Evolutionary conservation across 1,284 basidiomycete species (phyloP).

Genomic region (Ustilago vetiveriae): DNA sequence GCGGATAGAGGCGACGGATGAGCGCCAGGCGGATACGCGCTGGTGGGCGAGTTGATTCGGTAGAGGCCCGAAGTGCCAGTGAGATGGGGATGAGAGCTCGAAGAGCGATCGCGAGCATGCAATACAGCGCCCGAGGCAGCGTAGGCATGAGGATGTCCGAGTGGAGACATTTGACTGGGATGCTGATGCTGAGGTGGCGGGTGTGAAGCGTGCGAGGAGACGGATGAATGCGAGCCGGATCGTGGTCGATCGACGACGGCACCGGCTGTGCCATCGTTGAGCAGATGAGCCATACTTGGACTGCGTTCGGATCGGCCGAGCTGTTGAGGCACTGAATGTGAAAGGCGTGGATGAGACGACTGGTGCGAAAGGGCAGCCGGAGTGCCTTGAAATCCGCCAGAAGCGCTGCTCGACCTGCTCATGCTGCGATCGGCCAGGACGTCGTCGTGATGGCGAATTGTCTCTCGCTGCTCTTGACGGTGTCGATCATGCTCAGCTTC

Average conservation of each 20-base stretch:
- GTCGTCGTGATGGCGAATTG: constrained; percentile 20
- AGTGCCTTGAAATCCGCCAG: constrained; percentile 17
- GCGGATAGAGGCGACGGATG: constrained; percentile 19
- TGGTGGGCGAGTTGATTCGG: constrained; percentile 24
- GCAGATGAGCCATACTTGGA: constrained; percentile 48
- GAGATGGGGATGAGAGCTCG: neutral
- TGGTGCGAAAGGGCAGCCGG: constrained; percentile 3
- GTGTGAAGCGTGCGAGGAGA: constrained; percentile 41
- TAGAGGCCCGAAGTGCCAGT: constrained; percentile 6
- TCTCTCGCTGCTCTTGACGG: constrained; percentile 9
- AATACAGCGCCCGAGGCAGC: neutral
- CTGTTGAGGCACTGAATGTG: constrained; percentile 16
- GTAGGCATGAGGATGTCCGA: constrained; percentile 10
- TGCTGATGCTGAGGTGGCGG: constrained; percentile 18
- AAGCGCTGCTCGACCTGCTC: constrained; percentile 45
- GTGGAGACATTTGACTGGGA: constrained; percentile 26
- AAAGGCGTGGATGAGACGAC: constrained; percentile 26
- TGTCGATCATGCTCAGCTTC: constrained; percentile 35
- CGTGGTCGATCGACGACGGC: constrained; percentile 40
- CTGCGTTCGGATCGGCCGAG: constrained; percentile 35
- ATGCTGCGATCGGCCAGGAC: constrained; percentile 18
- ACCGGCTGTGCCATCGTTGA: constrained; percentile 47
- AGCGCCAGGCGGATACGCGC: constrained; percentile 13
- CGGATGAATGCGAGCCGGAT: constrained; percentile 45
- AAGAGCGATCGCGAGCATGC: constrained; percentile 18